Evolutionary conservation across 441 rosid species (phyloP), one percentile per base, ranked within the genome.

Genomic region (Pelargonium citronellum): DNA sequence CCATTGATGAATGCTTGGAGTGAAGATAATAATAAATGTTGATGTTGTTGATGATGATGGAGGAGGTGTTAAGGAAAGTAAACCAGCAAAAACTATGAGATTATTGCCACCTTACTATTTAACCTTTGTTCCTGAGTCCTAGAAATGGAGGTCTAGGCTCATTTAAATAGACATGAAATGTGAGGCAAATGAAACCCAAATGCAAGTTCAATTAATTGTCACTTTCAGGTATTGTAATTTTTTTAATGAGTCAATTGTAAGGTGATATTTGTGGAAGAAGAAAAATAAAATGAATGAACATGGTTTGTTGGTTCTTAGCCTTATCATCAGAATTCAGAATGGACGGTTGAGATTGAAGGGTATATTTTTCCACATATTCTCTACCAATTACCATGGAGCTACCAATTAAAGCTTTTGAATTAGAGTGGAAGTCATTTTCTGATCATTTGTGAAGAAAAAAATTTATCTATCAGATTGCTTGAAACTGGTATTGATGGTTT

Each of bases 121-220:
- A n/a, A 71, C 77, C 80, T 68, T 76, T 5, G 66, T 74, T 72
- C 78, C 75, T 67, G 78, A 71, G 78, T 51, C 58, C 27, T 39
- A 12, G 24, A 30, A 69, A 61, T 66, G 73, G 67, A 8, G 1
- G 10, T 22, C 17, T 71, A 62, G 19, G 67, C 67, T 7, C 51
- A 71, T n/a, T 81, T 82, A 83, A 39, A 85, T 83, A 84, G 79
- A 69, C 19, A 44, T 44, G 37, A 76, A 60, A 79, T 46, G 66
- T 63, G 47, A 72, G 69, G 67, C 11, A 80, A 80, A 68, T 70
- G 67, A 67, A 71, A 68, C 72, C 51, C 62, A 74, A 74, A 74
- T 79, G 65, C 51, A 11, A 27, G 5, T 65, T 67, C 67, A 19
- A 19, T n/a, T 61, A 46, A 46, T 13, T 46, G 70, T 76, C 72